Base-by-base conservation (phyloP, 148 eudicot genomes). In the Vaccinium vitisidaea region DNA sequence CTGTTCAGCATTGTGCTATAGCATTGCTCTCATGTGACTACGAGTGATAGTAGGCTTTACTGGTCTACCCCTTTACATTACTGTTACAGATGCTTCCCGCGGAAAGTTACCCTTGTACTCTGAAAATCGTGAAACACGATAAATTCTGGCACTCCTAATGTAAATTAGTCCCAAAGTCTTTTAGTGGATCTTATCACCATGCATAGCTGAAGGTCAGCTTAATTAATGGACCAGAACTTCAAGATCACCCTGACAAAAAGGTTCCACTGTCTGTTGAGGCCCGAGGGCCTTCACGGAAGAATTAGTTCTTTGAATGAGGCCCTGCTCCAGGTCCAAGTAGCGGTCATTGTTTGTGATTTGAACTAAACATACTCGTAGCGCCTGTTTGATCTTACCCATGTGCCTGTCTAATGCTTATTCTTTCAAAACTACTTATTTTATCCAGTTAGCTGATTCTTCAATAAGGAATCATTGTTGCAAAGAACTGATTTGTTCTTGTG, bases 401-500 rank as follows among this genome's bases (percentile, higher is more conserved):
- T 23, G 10, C 8, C 80, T 52, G 79, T 43, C 21, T 32, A 7
- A 54, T 78, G 23, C 7, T 18, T n/a, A 11, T 80, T 71, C 19
- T 80, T 80, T 8, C 70, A 36, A 58, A 39, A 80, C 53, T 50
- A 49, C 5, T 9, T 77, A 50, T 77, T 55, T 2, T 49, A 77
- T 49, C 21, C 32, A 23, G 18, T 77, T 50, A 43, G 27, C 23
- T 75, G 53, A 46, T 16, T 32, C 67, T 59, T 5, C 59, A 53
- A 53, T 53, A 63, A 52, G 32, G 21, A 27, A 52, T 70, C 48
- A 25, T 70, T 46, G n/a, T 82, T 30, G 11, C 52, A 52, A 50
- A 70, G 65, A 71, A 30, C 65, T 71, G 63, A 82, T 70, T 18
- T 52, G 53, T 59, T 61, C 6, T 71, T 65, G 70, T 69, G 27